These are phyloP conservation scores for Neurospora crassa DNA, from an alignment of 2,329 filamentous ascomycete species.

Conservation along the genomic window DNA sequence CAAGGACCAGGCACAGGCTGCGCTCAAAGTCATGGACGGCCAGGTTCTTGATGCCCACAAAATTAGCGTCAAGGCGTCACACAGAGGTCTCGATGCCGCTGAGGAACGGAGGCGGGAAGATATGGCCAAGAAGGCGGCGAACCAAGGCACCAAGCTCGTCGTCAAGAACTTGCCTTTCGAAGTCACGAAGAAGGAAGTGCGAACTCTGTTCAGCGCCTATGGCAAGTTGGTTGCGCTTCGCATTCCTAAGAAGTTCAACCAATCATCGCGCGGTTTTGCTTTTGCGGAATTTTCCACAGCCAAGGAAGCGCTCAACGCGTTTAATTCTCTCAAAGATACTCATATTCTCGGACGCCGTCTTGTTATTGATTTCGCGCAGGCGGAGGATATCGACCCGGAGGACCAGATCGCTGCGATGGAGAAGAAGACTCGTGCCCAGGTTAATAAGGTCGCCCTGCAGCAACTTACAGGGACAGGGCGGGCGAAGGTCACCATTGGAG, in stretches of 20 bases:
- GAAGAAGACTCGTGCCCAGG: constrained; percentile 84
- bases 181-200: constrained; percentile 84
- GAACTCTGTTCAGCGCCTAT: constrained; percentile 77
- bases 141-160: constrained; percentile 80
- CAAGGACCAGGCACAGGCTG: constrained; percentile 68
- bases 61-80: constrained; percentile 74
- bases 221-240: constrained; percentile 88
- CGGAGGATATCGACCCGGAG: constrained; percentile 83
- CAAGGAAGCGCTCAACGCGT: constrained; percentile 78
- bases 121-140: constrained; percentile 67
- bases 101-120: constrained; percentile 80
- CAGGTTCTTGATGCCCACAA: constrained; percentile 80
- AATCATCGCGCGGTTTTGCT: constrained; percentile 80
- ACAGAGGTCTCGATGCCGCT: constrained; percentile 78
- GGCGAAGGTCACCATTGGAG: constrained; percentile 80
- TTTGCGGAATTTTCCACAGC: constrained; percentile 94
- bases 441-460: constrained; percentile 83
- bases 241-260: constrained; percentile 90
- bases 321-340: constrained; percentile 84
- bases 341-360: constrained; percentile 85
- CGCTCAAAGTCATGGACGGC: constrained; percentile 78
- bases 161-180: constrained; percentile 98
- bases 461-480: constrained; percentile 75
- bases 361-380: constrained; percentile 84
- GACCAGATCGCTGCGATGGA: constrained; percentile 96